phyloP scores from a whole-genome alignment of 78 protist species.

The Cavenderia fasciculata region DNA sequence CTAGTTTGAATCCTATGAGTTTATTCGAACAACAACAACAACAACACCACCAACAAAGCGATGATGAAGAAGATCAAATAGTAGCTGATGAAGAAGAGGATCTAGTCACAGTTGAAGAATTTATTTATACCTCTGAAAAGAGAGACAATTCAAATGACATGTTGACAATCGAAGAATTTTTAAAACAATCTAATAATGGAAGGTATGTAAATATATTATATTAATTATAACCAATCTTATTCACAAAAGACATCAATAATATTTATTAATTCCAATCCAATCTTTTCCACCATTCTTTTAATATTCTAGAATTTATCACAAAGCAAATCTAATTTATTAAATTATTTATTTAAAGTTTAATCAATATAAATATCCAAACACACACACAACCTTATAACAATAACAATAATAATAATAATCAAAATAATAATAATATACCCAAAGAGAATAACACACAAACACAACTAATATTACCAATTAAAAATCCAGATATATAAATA shows the following conservation, averaged over 20 bases:
- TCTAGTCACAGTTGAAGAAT: conserved; percentile 55
- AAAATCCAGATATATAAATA: no score
- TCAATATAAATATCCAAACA: not conserved
- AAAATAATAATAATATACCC: no score
- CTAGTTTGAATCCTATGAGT: not conserved
- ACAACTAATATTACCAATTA: no score
- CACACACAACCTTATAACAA: no score
- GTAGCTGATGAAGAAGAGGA: conserved; percentile 9
- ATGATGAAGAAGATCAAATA: not conserved
- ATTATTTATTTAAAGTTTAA: not conserved
- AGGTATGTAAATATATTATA: not conserved
- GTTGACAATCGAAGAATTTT: conserved; percentile 45
- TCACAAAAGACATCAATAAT: no score
- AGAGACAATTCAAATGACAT: conserved; percentile 67
- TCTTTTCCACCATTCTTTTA: not conserved
- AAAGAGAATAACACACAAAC: no score
- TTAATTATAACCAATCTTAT: not conserved
- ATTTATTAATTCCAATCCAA: not conserved
- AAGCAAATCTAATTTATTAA: conserved; percentile 1
- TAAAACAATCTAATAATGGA: conserved; percentile 54
- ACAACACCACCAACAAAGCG: not conserved
- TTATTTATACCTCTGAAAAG: conserved; percentile 46
- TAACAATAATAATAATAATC: no score
- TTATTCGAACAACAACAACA: not conserved
- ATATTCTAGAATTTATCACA: not conserved